Percentiles rank a stretch among this genome's conserved stretches.
These are phyloP conservation scores for Rutstroemia sp. DNA, from an alignment of 2,329 filamentous ascomycete genomes.

Conservation along the genomic window DNA sequence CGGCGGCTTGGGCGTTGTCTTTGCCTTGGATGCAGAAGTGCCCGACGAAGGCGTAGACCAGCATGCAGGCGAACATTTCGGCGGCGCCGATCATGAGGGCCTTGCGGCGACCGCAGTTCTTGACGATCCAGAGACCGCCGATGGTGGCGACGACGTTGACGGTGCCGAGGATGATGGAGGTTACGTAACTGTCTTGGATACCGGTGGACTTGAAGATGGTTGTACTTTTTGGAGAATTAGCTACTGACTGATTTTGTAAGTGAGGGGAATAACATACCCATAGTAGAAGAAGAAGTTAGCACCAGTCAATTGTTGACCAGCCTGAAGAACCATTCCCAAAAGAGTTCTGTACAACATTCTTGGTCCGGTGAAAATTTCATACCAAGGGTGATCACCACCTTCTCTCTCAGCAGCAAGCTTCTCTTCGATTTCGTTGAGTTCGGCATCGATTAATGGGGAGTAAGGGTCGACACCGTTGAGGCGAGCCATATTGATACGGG, in stretches of 20 bases:
- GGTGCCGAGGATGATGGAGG: constrained; percentile 58
- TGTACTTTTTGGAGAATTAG: constrained; percentile 30
- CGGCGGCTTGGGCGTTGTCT: constrained; percentile 40
- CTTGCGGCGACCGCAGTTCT: constrained; percentile 56
- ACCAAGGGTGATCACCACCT: constrained; percentile 30
- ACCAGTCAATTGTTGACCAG: constrained; percentile 61
- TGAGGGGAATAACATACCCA: constrained; percentile 19
- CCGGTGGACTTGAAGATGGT: constrained; percentile 61
- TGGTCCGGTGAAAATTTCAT: constrained; percentile 60
- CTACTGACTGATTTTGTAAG: neutral
- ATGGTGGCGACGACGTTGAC: constrained; percentile 64
- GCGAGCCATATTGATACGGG: constrained; percentile 40
- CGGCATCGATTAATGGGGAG: constrained; percentile 34
- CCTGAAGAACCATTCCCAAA: constrained; percentile 55
- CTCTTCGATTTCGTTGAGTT: constrained; percentile 44
- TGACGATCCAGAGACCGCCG: constrained; percentile 56
- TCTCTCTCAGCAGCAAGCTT: constrained; percentile 43
- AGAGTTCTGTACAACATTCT: constrained; percentile 58
- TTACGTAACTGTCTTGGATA: constrained; percentile 56
- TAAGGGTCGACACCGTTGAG: constrained; percentile 36
- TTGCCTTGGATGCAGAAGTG: constrained; percentile 36
- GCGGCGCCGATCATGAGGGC: constrained; percentile 55
- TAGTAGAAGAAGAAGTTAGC: constrained; percentile 65
- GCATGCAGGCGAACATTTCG: constrained; percentile 54
- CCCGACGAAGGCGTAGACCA: constrained; percentile 47